Evolutionary conservation across 805 yeast species (phyloP).

Genomic region (Ogataea nakhonphanomensis): DNA sequence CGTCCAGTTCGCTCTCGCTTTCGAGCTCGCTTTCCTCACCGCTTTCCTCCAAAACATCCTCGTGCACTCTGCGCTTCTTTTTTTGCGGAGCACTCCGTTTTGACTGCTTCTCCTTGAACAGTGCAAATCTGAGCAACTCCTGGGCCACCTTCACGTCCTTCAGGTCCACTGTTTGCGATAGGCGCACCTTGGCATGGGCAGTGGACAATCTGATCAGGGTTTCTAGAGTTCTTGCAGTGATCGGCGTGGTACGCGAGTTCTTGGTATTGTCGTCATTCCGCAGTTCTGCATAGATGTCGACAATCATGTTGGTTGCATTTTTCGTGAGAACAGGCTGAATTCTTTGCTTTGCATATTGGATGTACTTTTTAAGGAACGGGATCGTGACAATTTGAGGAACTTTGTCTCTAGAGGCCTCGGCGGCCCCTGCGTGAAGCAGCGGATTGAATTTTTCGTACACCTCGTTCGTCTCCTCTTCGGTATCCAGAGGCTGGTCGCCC

Average conservation of each 20-base stretch:
- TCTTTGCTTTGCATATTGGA: conserved; percentile 91
- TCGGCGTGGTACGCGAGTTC: conserved; percentile 82
- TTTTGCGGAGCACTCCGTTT: conserved; percentile 32
- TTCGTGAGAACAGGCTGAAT: conserved; percentile 75
- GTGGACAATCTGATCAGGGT: conserved; percentile 91
- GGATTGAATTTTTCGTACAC: conserved; percentile 86
- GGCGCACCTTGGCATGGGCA: conserved; percentile 95
- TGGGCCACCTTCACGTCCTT: conserved; percentile 86
- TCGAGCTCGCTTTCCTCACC: conserved; percentile 20
- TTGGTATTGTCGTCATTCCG: conserved; percentile 67
- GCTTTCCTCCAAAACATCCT: conserved; percentile 10
- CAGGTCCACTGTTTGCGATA: conserved; percentile 68
- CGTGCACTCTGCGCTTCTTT: conserved; percentile 33
- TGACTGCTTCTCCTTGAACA: conserved; percentile 63
- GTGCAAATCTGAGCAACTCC: conserved; percentile 75
- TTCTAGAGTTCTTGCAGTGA: conserved; percentile 97
- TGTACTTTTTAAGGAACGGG: conserved; percentile 84
- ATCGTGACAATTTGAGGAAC: conserved; percentile 60
- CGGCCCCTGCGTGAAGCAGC: conserved; percentile 76
- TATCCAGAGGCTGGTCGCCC: conserved; percentile 56
- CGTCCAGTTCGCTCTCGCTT: conserved; percentile 12
- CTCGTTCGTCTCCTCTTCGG: conserved; percentile 48
- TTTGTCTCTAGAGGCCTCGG: conserved; percentile 36
- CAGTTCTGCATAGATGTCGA: conserved; percentile 71
- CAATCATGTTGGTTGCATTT: conserved; percentile 77